phyloP scores from a whole-genome alignment of 768 basidiomycete genomes.

The Lentinula boryana region DNA sequence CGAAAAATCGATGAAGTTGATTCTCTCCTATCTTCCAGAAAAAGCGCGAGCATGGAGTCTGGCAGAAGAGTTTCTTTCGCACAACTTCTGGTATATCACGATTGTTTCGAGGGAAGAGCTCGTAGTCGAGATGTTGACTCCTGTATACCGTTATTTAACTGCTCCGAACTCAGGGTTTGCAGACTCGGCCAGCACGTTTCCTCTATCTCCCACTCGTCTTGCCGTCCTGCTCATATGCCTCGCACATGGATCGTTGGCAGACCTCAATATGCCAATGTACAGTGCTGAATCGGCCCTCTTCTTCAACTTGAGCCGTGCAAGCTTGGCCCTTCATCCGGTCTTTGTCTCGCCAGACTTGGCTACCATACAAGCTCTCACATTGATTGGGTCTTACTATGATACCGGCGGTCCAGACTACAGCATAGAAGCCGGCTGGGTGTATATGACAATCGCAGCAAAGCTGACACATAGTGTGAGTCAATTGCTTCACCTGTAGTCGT shows the following conservation, averaged over 20 bases:
- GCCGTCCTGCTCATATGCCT: slow-evolving; percentile 25
- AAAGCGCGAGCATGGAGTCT: slow-evolving; percentile 34
- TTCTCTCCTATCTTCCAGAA: slow-evolving; percentile 22
- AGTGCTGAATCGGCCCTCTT: slow-evolving; percentile 13
- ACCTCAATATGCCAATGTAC: slow-evolving; percentile 27
- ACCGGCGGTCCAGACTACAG: slow-evolving; percentile 14
- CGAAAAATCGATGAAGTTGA: slow-evolving; percentile 13
- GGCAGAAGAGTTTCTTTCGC: slow-evolving; percentile 37
- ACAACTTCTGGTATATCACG: slow-evolving; percentile 16
- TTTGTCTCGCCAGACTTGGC: slow-evolving; percentile 7
- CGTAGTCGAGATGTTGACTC: slow-evolving; percentile 34
- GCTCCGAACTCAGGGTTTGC: slow-evolving; percentile 15
- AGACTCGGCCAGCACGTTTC: neutral
- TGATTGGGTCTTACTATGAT: slow-evolving; percentile 11
- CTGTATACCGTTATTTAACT: slow-evolving; percentile 9
- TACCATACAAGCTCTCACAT: slow-evolving; percentile 13
- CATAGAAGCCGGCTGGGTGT: slow-evolving; percentile 25
- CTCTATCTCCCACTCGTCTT: slow-evolving; percentile 18
- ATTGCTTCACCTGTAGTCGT: neutral
- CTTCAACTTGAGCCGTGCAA: slow-evolving; percentile 11
- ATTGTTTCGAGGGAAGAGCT: slow-evolving; percentile 8
- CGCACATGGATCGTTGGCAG: slow-evolving; percentile 28
- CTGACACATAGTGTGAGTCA: slow-evolving; percentile 26
- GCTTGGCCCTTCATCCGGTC: slow-evolving; percentile 9
- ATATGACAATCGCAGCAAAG: slow-evolving; percentile 22